These are phyloP conservation scores for Fusarium aywerte DNA, from an alignment of 2,329 filamentous ascomycete genomes.

Conservation along the genomic window DNA sequence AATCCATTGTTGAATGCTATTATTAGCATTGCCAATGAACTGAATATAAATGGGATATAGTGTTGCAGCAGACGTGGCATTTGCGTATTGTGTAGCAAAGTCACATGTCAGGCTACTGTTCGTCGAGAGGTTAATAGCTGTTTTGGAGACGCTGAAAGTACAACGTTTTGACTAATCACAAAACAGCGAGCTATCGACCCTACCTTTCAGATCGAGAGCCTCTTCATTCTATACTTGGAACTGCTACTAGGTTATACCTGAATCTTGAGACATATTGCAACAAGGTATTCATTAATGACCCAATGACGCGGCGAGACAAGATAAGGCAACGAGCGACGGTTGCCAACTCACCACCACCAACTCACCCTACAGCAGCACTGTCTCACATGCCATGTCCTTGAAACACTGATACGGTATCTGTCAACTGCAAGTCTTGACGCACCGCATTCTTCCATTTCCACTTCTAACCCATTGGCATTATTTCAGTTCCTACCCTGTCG, in stretches of 20 bases:
- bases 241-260: neutral
- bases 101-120: neutral
- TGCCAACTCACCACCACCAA: slow-evolving; percentile 1
- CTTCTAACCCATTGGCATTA: too few species aligned
- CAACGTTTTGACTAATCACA: neutral
- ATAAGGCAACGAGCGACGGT: slow-evolving; percentile 7
- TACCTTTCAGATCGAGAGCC: neutral
- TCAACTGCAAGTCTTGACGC: neutral
- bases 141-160: neutral
- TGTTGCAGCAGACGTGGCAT: neutral
- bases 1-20: too few species aligned
- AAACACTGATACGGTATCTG: neutral
- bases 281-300: neutral
- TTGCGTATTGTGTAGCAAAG: neutral
- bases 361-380: slow-evolving; percentile 6
- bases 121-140: neutral
- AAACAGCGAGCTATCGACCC: neutral
- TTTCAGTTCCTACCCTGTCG: neutral
- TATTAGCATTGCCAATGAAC: too few species aligned
- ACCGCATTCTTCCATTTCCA: neutral
- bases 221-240: neutral
- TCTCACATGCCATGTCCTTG: neutral
- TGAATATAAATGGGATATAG: neutral
- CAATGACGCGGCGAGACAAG: slow-evolving; percentile 1
- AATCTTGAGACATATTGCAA: neutral